A percentile compares a stretch with the other conserved stretches of the same genome.
Conservation (phyloP, 805 yeast genomes). For the Pichia eremophila region DNA sequence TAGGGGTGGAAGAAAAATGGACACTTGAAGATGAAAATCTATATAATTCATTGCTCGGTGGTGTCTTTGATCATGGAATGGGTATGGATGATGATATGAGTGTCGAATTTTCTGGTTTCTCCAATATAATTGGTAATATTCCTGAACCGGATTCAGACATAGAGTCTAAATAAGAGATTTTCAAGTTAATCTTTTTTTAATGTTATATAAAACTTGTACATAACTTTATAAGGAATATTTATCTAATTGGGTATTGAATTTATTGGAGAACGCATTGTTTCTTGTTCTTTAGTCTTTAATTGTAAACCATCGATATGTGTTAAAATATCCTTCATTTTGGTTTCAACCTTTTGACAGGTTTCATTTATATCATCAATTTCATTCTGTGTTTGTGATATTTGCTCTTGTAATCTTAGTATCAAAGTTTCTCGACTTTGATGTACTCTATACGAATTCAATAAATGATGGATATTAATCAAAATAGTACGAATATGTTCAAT, state of each 20-base stretch:
- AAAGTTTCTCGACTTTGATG: constrained; percentile 91
- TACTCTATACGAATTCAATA: constrained; percentile 85
- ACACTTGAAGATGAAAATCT: constrained; percentile 9
- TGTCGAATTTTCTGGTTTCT: neutral
- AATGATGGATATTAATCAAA: constrained; percentile 82
- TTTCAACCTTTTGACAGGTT: constrained; percentile 32
- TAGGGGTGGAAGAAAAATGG: constrained; percentile 17
- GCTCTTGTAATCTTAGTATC: constrained; percentile 61
- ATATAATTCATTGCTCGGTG: neutral
- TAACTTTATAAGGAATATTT: neutral
- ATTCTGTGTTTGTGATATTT: constrained; percentile 34
- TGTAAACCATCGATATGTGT: neutral
- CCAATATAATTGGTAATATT: neutral
- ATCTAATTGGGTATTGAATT: neutral
- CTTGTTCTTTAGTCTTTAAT: too few species aligned
- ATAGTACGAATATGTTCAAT: constrained; percentile 74
- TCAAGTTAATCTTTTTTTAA: too few species aligned
- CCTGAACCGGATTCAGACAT: neutral
- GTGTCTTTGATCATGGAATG: neutral
- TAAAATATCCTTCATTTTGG: constrained; percentile 20
- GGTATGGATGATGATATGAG: neutral
- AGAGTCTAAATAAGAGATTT: neutral
- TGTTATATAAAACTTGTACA: neutral
- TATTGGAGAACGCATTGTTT: neutral
- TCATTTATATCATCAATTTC: constrained; percentile 35